Percentiles rank a stretch among this genome's conserved stretches.
Evolutionary conservation across 208 protist genomes (phyloP).

Genomic region (Leishmania guyanensis): DNA sequence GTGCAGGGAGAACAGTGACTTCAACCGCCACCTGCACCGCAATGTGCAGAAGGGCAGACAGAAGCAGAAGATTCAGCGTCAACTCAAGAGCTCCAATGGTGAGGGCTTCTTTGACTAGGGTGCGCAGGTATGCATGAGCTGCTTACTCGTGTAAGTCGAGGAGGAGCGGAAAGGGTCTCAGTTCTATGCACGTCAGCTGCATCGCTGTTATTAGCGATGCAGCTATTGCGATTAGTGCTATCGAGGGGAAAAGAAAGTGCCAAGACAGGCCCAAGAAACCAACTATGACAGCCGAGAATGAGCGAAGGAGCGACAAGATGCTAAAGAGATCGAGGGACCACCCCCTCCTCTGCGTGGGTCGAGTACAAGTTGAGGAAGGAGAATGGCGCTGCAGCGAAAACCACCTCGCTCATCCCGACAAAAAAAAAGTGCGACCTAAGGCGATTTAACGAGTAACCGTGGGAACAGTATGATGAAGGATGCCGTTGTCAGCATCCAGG

Average conservation of each 20-base stretch:
- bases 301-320: no score
- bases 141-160: neutral
- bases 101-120: slow-evolving; percentile 59
- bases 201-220: neutral
- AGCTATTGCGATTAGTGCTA: neutral
- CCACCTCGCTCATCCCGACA: neutral
- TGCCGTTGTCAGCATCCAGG: neutral
- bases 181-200: neutral
- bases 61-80: slow-evolving; percentile 76
- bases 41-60: slow-evolving; percentile 87
- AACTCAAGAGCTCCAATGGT: slow-evolving; percentile 64
- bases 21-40: slow-evolving; percentile 76
- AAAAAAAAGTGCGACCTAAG: neutral
- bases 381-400: neutral
- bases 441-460: neutral
- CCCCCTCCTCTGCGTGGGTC: no score
- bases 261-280: no score
- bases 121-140: neutral
- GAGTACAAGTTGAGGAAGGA: neutral
- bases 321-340: no score
- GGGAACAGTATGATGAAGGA: neutral
- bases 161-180: neutral
- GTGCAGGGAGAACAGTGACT: slow-evolving; percentile 67
- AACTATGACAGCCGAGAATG: no score
- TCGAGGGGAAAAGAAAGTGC: no score